phyloP scores from a whole-genome alignment of 805 yeast genomes.

The Spencermartinsiella europaea region DNA sequence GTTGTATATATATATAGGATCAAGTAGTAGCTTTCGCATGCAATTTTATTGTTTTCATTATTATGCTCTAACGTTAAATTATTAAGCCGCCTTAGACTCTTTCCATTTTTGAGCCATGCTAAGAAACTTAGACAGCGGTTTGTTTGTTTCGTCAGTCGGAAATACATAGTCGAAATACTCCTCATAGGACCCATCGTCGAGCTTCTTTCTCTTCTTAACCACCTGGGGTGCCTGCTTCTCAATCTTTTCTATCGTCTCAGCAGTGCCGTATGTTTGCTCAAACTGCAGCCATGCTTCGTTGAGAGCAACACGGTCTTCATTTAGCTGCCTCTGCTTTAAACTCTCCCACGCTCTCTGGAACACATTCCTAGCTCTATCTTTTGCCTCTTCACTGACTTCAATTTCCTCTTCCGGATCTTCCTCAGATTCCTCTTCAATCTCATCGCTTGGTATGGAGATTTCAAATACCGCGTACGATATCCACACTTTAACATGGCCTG shows the following conservation, averaged over 20 bases:
- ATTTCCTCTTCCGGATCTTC: constrained; percentile 46
- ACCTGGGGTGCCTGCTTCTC: constrained; percentile 49
- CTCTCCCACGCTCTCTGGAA: constrained; percentile 50
- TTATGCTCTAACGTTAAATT: not conserved
- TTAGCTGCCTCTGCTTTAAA: constrained; percentile 36
- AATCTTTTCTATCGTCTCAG: constrained; percentile 34
- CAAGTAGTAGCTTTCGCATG: not conserved
- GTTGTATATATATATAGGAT: not conserved
- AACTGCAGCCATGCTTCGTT: constrained; percentile 60
- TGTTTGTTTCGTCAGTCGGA: constrained; percentile 50
- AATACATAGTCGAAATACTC: constrained; percentile 60
- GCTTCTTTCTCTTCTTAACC: constrained; percentile 40
- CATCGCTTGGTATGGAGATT: constrained; percentile 48
- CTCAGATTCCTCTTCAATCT: constrained; percentile 36
- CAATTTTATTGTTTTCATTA: not conserved
- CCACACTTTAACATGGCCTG: constrained; percentile 45
- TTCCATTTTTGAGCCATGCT: constrained; percentile 50
- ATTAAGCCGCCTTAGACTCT: constrained; percentile 19
- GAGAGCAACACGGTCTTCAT: constrained; percentile 46
- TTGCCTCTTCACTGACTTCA: constrained; percentile 47
- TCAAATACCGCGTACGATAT: constrained; percentile 68
- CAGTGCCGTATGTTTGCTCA: constrained; percentile 58
- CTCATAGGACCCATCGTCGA: constrained; percentile 43
- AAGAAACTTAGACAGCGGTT: constrained; percentile 33
- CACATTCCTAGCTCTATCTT: constrained; percentile 45